phyloP scores from a whole-genome alignment of 108 stramenopile genomes.

The Seminavis robusta region DNA sequence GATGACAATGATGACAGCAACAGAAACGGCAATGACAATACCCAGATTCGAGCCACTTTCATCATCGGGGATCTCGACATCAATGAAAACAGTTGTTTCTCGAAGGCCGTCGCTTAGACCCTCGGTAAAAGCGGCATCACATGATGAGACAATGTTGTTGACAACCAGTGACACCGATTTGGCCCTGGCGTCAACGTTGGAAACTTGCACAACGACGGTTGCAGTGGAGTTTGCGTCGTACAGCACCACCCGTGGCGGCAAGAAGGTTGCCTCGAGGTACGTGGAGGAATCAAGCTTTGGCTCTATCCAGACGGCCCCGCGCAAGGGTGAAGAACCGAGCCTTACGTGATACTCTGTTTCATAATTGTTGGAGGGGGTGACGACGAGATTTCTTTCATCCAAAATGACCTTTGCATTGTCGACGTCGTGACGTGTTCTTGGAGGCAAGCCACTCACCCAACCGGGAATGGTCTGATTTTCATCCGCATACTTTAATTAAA shows the following conservation, averaged over 20 bases:
- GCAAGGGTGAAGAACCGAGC: slow-evolving; percentile 7
- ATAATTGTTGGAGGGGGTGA: background rate
- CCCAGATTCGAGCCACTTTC: background rate
- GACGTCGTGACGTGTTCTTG: slow-evolving; percentile 1
- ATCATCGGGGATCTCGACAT: background rate
- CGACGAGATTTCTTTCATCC: background rate
- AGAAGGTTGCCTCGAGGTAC: background rate
- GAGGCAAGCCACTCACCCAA: slow-evolving; percentile 9
- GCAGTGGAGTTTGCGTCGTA: background rate
- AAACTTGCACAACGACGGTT: background rate
- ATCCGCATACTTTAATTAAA: slow-evolving; percentile 19
- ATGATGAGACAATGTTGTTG: background rate
- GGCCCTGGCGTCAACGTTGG: background rate
- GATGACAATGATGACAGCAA: background rate
- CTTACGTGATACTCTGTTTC: background rate
- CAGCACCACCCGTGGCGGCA: background rate
- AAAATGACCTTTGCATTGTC: slow-evolving; percentile 13
- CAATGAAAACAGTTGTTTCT: background rate
- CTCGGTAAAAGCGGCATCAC: slow-evolving; percentile 1
- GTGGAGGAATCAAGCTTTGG: background rate
- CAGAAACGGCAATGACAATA: background rate
- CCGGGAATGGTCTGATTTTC: slow-evolving; percentile 13
- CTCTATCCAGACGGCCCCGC: slow-evolving; percentile 21
- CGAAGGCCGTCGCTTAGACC: background rate
- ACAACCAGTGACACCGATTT: background rate